Evolutionary conservation across 345 rosid genomes (phyloP), one percentile per base, ranked within the genome.

Genomic region (Sisymbrium altissimum): DNA sequence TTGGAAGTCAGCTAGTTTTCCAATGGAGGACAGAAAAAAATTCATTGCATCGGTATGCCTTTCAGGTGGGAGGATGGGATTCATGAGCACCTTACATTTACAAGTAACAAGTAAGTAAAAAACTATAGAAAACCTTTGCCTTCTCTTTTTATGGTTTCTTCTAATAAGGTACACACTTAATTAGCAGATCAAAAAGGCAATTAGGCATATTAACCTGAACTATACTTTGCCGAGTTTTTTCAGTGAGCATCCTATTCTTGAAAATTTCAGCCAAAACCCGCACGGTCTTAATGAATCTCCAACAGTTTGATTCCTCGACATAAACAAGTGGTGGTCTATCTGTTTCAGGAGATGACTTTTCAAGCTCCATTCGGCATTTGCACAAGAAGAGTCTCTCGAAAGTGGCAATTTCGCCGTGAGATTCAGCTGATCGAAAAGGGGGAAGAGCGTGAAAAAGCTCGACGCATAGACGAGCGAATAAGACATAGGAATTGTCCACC

Each of bases 1-100:
- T 9, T 62, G 41, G 18, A 62, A 60, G 35, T 61, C 52, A 15
- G 33, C 5, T 36, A 68, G 58, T 44, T 52, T 39, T 1, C 70
- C 58, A 44, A 61, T 13, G 52, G 36, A 69, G 52, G 33, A 33
- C 7, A 69, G 64, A 44, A 76, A 76, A 2, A 9, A 4, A 9
- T 69, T 9, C 50, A 76, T 76, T 0, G 75, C 74, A 25, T 62
- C 74, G 0, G 21, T 44, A 1, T 63, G 62, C 66, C 70, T 69
- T 50, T 63, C 59, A 63, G 64, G 74, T 76, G 79, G 75, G 13
- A 18, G 4, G 75, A 55, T 62, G 1, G 70, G 74, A 9, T 69
- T 12, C 79, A 53, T 76, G 58, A 76, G 79, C 66, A 69, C 70
- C 79, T 53, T 1, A 49, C 10, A 33, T 18, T 18, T 1, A 23